Percentiles rank a stretch among this genome's conserved stretches.
These are phyloP conservation scores for Ogataea angusta DNA, from an alignment of 805 yeast species.

Conservation along the genomic window DNA sequence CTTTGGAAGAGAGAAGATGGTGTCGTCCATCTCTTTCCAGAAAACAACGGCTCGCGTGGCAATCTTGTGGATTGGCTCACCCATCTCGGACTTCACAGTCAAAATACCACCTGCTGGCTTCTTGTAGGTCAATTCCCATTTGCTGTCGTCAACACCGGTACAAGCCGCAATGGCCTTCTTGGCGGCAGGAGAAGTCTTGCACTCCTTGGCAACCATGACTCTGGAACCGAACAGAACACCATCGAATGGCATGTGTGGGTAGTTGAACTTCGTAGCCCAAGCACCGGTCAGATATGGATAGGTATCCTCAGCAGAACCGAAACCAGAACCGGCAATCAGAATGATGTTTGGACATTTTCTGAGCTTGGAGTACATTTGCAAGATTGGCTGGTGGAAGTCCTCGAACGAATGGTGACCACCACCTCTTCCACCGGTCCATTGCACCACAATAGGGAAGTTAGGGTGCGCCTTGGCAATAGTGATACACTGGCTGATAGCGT, in stretches of 20 bases:
- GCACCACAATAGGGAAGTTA: slow-evolving; percentile 91
- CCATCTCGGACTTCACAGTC: slow-evolving; percentile 98
- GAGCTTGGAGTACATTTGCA: slow-evolving; percentile 93
- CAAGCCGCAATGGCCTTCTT: slow-evolving; percentile 88
- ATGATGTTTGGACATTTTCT: slow-evolving; percentile 89
- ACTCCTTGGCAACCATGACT: slow-evolving; percentile 97
- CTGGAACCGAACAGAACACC: slow-evolving; percentile 96
- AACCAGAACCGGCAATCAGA: slow-evolving; percentile 96
- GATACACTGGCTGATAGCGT: slow-evolving; percentile 82
- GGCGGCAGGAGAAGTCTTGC: slow-evolving; percentile 89
- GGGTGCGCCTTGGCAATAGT: slow-evolving; percentile 95
- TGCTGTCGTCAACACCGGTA: slow-evolving; percentile 79
- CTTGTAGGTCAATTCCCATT: slow-evolving; percentile 95
- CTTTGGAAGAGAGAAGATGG: slow-evolving; percentile 88
- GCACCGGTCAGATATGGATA: slow-evolving; percentile 97
- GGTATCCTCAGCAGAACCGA: slow-evolving; percentile 95
- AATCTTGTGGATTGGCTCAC: slow-evolving; percentile 98
- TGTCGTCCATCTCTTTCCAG: slow-evolving; percentile 97
- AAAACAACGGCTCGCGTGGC: slow-evolving; percentile 97
- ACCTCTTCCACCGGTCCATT: slow-evolving; percentile 99
- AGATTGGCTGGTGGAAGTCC: slow-evolving; percentile 97
- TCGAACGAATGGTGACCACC: slow-evolving; percentile 99
- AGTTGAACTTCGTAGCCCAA: slow-evolving; percentile 84
- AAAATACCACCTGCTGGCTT: slow-evolving; percentile 95
- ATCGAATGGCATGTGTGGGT: slow-evolving; percentile 99